A percentile compares a stretch with the other conserved stretches of the same genome.
phyloP scores from a whole-genome alignment of 2,329 filamentous ascomycete genomes.

The Ramichloridium luteum region DNA sequence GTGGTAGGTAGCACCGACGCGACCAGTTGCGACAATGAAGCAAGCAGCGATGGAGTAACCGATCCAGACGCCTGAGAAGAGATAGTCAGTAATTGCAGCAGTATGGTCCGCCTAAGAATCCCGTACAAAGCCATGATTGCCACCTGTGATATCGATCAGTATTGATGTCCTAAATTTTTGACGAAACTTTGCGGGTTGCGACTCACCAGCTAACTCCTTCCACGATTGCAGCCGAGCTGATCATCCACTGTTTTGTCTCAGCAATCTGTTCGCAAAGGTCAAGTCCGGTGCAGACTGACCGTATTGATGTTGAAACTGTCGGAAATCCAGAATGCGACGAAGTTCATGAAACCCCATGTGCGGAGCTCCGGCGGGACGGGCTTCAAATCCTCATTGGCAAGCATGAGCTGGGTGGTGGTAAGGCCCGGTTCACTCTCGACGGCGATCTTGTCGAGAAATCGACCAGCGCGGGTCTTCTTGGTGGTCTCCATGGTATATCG shows the following conservation, averaged over 20 bases:
- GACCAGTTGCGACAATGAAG: slow-evolving; percentile 67
- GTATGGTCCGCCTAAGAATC: slow-evolving; percentile 23
- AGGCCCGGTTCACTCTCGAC: slow-evolving; percentile 67
- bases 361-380: slow-evolving; percentile 66
- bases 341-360: slow-evolving; percentile 80
- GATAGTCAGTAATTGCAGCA: neutral
- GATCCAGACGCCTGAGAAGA: slow-evolving; percentile 34
- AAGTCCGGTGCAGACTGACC: neutral
- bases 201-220: slow-evolving; percentile 38
- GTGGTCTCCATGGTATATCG: slow-evolving; percentile 29
- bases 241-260: slow-evolving; percentile 58
- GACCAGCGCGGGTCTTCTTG: slow-evolving; percentile 26
- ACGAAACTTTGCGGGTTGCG: no score
- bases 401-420: slow-evolving; percentile 67
- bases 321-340: slow-evolving; percentile 71
- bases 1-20: slow-evolving; percentile 78
- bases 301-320: slow-evolving; percentile 65
- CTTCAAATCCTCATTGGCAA: slow-evolving; percentile 53
- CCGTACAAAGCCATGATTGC: slow-evolving; percentile 32
- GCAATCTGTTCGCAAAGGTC: no score
- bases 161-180: no score
- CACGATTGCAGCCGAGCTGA: slow-evolving; percentile 75
- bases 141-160: slow-evolving; percentile 26
- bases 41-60: slow-evolving; percentile 64
- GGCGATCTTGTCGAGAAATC: slow-evolving; percentile 47